Evolutionary conservation across 495 filamentous ascomycete species (phyloP), one percentile per base, ranked within the genome.

Genomic region (Penicillium salamii): DNA sequence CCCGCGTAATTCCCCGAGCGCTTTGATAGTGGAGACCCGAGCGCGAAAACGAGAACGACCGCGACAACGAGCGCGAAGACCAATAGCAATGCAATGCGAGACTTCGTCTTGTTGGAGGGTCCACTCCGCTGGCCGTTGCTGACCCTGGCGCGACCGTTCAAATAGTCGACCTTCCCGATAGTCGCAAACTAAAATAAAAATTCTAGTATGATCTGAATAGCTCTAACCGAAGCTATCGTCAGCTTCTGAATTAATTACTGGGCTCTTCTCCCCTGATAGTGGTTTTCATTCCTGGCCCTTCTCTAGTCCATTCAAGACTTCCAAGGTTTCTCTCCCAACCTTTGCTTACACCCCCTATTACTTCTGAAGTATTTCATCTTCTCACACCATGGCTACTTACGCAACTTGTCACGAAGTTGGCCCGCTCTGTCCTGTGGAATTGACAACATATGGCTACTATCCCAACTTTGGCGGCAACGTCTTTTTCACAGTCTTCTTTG

Each of bases 381-480:
- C 19, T 42, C 40, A 32, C n/a, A 46, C 14, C 23, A 67, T 55
- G 46, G 58, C 65, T 37, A 61, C 65, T 40, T 65, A 63, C 53
- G 21, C 34, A 3, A 59, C 58, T 18, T 85, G 84, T 64, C 62
- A 57, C 11, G 53, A 75, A 28, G 75, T 87, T 29, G 56, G 66
- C 26, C 54, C 66, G 0, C 17, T 45, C 3, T 89, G 86, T 52
- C 80, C 81, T 1, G 80, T 87, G 38, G 49, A 76, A 33, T 72
- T 70, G 2, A 85, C 84, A 3, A 85, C 82, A 14, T 78, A 87
- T 54, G 85, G 84, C 24, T 88, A 88, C 67, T 79, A 78, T 45
- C 86, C 86, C 2, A 82, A 76, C 54, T 67, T 80, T 6, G 82
- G 77, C 37, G 80, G 77, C 35, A 86, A 85, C 62, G 65, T 74